Evolutionary conservation across 768 basidiomycete genomes (phyloP), one percentile per base, ranked within the genome.

Genomic region (Artomyces pyxidatus): DNA sequence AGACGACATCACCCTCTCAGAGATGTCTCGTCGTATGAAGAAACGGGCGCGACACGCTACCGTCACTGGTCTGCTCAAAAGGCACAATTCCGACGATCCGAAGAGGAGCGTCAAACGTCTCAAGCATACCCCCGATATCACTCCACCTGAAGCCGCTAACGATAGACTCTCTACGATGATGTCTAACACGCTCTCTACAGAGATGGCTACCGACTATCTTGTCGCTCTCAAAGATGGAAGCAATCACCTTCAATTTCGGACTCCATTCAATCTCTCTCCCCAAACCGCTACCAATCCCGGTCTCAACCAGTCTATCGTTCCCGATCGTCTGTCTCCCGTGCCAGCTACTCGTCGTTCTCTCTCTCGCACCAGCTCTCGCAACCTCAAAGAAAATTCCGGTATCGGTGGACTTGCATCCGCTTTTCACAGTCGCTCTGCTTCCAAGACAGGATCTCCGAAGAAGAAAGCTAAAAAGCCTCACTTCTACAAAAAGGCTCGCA

Each of bases 1-100:
- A 12, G 61, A 67, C 25, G 66, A 69, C 51, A 55, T 74, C 17
- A 61, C 71, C 4, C 59, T 63, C 25, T 50, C 63, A 6, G 70
- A 74, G 61, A 71, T 75, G 65, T 63, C 68, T 22, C 66, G 58
- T 17, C 66, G 74, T 23, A 73, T 74, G 67, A 69, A 73, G 55
- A 76, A 76, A 55, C 66, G 75, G 14, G 70, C 73, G 10, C 71
- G 74, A 50, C 65, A 67, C n/a, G 62, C 60, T 12, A 54, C 61
- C 10, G 56, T 61, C 38, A 50, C 57, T 14, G 61, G 56, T 17
- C 54, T n/a, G 21, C n/a, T 11, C 26, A 38, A 41, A 32, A 42
- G 49, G 35, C 16, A 45, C 8, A 23, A 43, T n/a, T 28, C 29
- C 25, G 42, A 23, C 0, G 52, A 42, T 22, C 43, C 60, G 7